Percentiles rank a stretch among this genome's conserved stretches.
Conservation (phyloP, 78 protist species). For the Neovahlkampfia damariscottae region DNA sequence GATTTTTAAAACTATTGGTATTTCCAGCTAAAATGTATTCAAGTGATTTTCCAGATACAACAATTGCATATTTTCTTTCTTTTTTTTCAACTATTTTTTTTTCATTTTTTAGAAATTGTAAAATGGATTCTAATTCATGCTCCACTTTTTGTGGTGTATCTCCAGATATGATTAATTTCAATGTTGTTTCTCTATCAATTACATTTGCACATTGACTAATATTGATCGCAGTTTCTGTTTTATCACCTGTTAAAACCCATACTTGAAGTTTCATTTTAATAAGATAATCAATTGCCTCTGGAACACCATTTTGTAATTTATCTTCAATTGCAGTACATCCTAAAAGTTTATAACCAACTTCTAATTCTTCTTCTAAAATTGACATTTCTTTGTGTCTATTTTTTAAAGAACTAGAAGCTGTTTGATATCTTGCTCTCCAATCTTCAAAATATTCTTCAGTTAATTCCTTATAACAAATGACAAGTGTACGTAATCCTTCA, state of each 20-base stretch:
- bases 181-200: background rate
- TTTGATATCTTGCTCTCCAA: background rate
- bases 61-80: background rate
- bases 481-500: constrained; percentile 71
- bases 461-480: constrained; percentile 42
- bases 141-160: background rate
- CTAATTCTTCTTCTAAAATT: constrained; percentile 22
- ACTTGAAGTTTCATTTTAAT: constrained; percentile 30
- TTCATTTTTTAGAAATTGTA: background rate
- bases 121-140: background rate
- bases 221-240: constrained; percentile 49
- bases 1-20: background rate
- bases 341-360: constrained; percentile 23
- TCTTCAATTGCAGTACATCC: constrained; percentile 75
- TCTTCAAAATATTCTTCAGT: constrained; percentile 14
- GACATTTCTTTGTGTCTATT: constrained; percentile 10
- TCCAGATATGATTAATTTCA: background rate
- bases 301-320: constrained; percentile 34
- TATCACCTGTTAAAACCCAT: constrained; percentile 72
- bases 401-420: background rate
- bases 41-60: constrained; percentile 17
- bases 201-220: constrained; percentile 18
- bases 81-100: background rate
- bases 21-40: background rate
- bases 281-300: constrained; percentile 18